Evolutionary conservation across 768 basidiomycete genomes (phyloP).

Genomic region (Calocybe indica): DNA sequence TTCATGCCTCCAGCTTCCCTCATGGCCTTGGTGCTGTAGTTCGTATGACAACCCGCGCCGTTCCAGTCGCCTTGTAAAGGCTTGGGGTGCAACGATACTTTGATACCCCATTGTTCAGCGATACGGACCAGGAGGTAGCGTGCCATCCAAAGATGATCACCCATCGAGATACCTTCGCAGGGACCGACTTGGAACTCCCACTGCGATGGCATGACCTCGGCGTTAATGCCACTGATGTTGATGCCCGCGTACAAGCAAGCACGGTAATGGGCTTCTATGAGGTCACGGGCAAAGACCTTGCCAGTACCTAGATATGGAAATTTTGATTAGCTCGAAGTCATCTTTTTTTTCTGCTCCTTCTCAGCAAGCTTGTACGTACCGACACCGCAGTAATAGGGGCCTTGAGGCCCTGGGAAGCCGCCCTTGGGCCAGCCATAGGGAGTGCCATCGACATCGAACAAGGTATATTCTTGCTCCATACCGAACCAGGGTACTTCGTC

Average conservation of each 20-base stretch:
- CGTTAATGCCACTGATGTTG: conserved; percentile 99
- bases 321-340: background rate
- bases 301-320: conserved; percentile 64
- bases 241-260: conserved; percentile 92
- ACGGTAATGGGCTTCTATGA: conserved; percentile 98
- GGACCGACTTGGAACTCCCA: conserved; percentile 99
- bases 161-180: conserved; percentile 96
- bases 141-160: conserved; percentile 99
- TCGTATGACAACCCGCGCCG: conserved; percentile 98
- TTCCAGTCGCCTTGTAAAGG: conserved; percentile 98
- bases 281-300: conserved; percentile 96
- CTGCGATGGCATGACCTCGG: conserved; percentile 99
- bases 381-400: conserved; percentile 99
- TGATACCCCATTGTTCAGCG: conserved; percentile 96
- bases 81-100: conserved; percentile 99
- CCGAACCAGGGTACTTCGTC: conserved; percentile 89
- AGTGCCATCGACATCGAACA: conserved; percentile 86
- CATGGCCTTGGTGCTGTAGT: conserved; percentile 94
- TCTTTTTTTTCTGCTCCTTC: background rate
- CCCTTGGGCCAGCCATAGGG: conserved; percentile 98
- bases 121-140: conserved; percentile 94
- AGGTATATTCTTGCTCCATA: conserved; percentile 98
- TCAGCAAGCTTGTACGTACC: conserved; percentile 43
- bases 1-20: conserved; percentile 93
- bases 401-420: conserved; percentile 99